Conservation (phyloP, 768 basidiomycete species). For the Lepiota subincarnata region DNA sequence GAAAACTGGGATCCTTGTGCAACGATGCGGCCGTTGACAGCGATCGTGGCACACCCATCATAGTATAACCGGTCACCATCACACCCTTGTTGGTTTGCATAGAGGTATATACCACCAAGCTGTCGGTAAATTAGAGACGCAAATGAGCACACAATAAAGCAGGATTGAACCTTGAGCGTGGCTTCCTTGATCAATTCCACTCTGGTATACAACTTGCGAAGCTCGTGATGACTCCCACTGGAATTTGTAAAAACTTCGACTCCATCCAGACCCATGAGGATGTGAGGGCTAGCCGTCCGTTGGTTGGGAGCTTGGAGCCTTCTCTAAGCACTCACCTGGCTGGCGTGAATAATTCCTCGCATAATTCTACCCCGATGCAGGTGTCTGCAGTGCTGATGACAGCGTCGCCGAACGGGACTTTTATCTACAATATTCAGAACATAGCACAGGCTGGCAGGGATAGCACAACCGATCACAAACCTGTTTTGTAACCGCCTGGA, state of each 20-base stretch:
- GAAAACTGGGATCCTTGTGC: constrained; percentile 98
- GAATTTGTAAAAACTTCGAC: constrained; percentile 99
- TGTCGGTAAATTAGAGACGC: constrained; percentile 27
- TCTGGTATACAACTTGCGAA: constrained; percentile 89
- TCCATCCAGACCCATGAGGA: constrained; percentile 95
- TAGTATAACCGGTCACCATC: constrained; percentile 98
- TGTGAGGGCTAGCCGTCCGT: constrained; percentile 73
- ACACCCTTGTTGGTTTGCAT: constrained; percentile 98
- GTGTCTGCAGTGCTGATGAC: constrained; percentile 92
- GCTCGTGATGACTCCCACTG: constrained; percentile 95
- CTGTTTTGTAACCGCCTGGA: constrained; percentile 86
- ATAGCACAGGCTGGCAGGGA: neutral
- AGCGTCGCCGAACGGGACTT: constrained; percentile 94
- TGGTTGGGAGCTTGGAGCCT: neutral
- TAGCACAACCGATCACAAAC: constrained; percentile 30
- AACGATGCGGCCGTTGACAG: constrained; percentile 86
- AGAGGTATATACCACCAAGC: constrained; percentile 96
- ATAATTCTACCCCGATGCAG: constrained; percentile 94
- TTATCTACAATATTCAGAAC: constrained; percentile 42
- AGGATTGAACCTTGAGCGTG: constrained; percentile 70
- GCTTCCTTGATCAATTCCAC: constrained; percentile 97
- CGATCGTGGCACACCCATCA: constrained; percentile 96
- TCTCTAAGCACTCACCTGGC: constrained; percentile 65
- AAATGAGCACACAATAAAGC: neutral
- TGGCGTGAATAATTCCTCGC: constrained; percentile 97